Percentiles rank a stretch among this genome's conserved stretches.
These are phyloP conservation scores for Streptanthus diversifolius DNA, from an alignment of 345 rosid species.

Conservation along the genomic window DNA sequence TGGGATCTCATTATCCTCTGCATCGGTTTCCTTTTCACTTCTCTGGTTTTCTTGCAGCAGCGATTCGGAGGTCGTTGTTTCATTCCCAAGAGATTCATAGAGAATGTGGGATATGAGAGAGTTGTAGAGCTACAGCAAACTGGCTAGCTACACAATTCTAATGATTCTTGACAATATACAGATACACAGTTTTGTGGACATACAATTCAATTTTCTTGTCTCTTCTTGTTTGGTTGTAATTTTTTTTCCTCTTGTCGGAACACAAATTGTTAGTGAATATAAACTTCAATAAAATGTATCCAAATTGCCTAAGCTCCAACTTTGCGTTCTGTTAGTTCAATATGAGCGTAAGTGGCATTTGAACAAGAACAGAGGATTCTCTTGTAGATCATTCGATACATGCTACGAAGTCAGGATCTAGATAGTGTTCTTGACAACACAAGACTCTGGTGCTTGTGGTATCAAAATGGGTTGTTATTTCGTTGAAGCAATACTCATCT, in stretches of 20 bases:
- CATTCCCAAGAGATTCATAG: slow-evolving; percentile 54
- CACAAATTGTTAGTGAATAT: slow-evolving; percentile 18
- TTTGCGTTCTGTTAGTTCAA: not conserved
- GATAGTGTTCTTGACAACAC: not conserved
- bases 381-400: not conserved
- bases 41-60: slow-evolving; percentile 70
- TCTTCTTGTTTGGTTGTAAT: not conserved
- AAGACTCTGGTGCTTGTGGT: not conserved
- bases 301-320: not conserved
- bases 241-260: not conserved
- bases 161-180: slow-evolving; percentile 22
- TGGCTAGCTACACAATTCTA: not conserved
- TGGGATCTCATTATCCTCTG: slow-evolving; percentile 75
- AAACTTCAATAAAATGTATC: not conserved
- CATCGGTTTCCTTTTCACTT: slow-evolving; percentile 53
- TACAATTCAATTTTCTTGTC: not conserved
- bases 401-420: not conserved
- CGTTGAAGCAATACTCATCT: not conserved
- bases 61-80: slow-evolving; percentile 57
- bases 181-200: not conserved
- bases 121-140: slow-evolving; percentile 42
- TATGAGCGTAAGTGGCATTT: not conserved
- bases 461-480: not conserved
- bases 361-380: not conserved
- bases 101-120: slow-evolving; percentile 51